Conservation (phyloP, 768 basidiomycete species). For the Boletus speciosus region DNA sequence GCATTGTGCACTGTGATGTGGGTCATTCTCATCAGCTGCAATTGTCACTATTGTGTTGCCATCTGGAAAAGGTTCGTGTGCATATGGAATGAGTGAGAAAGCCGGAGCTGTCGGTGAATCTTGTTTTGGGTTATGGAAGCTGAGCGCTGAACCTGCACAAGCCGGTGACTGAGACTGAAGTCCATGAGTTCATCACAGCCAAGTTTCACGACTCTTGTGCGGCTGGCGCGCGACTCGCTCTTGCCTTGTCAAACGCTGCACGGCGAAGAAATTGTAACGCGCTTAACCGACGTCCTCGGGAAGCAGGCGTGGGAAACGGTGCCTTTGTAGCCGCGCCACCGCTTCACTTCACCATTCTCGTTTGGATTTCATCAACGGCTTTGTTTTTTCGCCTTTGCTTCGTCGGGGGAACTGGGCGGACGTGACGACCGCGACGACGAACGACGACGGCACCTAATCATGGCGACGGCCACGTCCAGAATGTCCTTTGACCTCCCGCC, state of each 20-base stretch:
- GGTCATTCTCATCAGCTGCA: background rate
- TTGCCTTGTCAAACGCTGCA: conserved; percentile 3
- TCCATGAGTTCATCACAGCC: background rate
- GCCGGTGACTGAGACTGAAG: conserved; percentile 5
- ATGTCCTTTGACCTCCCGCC: conserved; percentile 14
- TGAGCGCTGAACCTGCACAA: background rate
- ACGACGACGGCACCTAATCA: background rate
- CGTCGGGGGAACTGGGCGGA: conserved; percentile 8
- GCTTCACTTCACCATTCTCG: conserved; percentile 2
- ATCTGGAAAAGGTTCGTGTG: background rate
- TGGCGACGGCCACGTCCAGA: conserved; percentile 20
- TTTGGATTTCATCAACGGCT: conserved; percentile 14
- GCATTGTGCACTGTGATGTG: background rate
- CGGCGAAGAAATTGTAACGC: conserved; percentile 1
- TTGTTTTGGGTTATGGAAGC: background rate
- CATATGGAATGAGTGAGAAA: background rate
- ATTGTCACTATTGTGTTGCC: background rate
- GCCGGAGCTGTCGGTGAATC: background rate
- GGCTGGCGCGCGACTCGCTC: background rate
- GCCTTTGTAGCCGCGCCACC: conserved; percentile 13
- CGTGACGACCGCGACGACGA: conserved; percentile 15
- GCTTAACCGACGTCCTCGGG: conserved; percentile 16
- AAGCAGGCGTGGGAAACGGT: conserved; percentile 23
- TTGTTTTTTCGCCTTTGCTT: conserved; percentile 21
- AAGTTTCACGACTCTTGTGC: background rate